Evolutionary conservation across 768 basidiomycete genomes (phyloP).

Genomic region (Lentinula raphanica): DNA sequence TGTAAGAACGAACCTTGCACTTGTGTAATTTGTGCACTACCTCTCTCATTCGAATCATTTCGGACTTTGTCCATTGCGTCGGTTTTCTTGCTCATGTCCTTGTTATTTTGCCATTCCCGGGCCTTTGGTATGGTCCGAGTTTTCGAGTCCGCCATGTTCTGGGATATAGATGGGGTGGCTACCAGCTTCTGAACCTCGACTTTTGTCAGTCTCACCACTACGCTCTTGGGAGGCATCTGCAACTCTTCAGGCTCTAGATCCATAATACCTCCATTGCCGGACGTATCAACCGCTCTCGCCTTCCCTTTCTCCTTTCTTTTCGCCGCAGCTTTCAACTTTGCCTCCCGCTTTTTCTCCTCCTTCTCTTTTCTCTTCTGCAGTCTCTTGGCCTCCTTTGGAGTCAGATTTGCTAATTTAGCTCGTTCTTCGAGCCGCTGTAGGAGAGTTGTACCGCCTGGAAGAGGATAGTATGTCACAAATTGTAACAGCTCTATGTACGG

Average conservation of each 20-base stretch:
- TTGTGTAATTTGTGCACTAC: no score
- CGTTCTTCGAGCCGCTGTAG: conserved; percentile 1
- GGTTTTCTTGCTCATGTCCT: not conserved
- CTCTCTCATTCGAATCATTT: no score
- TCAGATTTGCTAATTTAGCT: not conserved
- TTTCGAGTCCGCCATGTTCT: no score
- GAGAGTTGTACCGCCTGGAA: not conserved
- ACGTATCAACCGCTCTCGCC: conserved; percentile 53
- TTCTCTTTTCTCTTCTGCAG: conserved; percentile 45
- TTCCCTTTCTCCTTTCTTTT: not conserved
- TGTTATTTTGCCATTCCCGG: not conserved
- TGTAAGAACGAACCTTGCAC: no score
- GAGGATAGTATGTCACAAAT: conserved; percentile 68
- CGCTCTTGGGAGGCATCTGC: conserved; percentile 63
- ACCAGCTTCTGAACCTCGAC: conserved; percentile 29
- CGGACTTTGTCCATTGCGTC: not conserved
- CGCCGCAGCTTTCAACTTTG: not conserved
- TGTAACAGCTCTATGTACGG: conserved; percentile 58
- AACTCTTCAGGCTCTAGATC: conserved; percentile 23
- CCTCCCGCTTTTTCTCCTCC: not conserved
- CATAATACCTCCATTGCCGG: conserved; percentile 17
- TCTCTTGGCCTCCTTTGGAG: conserved; percentile 27
- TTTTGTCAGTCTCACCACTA: conserved; percentile 77
- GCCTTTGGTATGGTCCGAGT: no score
- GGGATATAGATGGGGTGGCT: no score